Percentiles rank a stretch among this genome's conserved stretches.
Conservation (phyloP, 73 alveolate genomes). For the Paramecium caudatum region DNA sequence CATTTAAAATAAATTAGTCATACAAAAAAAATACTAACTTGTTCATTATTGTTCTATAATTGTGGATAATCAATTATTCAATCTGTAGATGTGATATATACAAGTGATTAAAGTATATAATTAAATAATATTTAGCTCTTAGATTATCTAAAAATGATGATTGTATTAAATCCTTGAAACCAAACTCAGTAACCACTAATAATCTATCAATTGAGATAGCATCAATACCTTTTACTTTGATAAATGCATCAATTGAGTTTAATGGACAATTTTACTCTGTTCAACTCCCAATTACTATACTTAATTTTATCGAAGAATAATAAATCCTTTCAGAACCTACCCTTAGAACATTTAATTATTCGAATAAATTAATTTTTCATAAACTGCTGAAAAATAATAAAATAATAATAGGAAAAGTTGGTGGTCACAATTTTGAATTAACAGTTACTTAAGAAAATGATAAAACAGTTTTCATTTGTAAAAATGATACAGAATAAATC, state of each 20-base stretch:
- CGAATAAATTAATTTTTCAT: neutral
- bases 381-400: neutral
- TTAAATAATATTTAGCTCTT: neutral
- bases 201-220: neutral
- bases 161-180: slow-evolving; percentile 3
- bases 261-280: neutral
- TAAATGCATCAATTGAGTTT: neutral
- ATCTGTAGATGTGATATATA: neutral
- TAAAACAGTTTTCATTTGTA: neutral
- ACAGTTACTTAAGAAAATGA: neutral
- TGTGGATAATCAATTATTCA: neutral
- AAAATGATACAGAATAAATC: neutral
- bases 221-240: neutral
- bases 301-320: neutral
- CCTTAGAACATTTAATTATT: neutral
- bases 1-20: neutral
- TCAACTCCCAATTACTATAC: neutral
- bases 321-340: neutral
- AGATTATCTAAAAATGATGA: neutral
- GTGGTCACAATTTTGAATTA: neutral
- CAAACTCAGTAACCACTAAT: neutral
- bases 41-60: neutral
- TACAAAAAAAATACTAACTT: neutral
- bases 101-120: slow-evolving; percentile 12
- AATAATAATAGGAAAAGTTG: neutral